These are phyloP conservation scores for Bruguiera hainesii DNA, from an alignment of 441 rosid genomes.

Conservation along the genomic window DNA sequence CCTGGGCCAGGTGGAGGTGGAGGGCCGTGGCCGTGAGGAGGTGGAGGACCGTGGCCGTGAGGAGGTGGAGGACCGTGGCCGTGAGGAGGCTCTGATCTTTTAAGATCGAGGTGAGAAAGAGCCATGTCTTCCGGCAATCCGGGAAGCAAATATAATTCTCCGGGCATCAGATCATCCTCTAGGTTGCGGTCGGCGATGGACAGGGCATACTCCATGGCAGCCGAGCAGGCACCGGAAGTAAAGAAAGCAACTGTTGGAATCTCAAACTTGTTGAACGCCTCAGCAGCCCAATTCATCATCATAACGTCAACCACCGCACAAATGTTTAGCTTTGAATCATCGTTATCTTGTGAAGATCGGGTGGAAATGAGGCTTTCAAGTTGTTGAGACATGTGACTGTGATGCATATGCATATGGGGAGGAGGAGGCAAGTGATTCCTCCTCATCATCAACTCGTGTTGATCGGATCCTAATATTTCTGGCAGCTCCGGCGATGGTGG, in stretches of 20 bases:
- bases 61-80: slow-evolving; percentile 4
- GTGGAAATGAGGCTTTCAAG: slow-evolving; percentile 26
- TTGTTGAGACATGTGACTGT: slow-evolving; percentile 15
- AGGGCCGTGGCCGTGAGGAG: slow-evolving; percentile 17
- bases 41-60: not conserved
- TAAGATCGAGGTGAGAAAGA: slow-evolving; percentile 33
- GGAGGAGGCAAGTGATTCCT: slow-evolving; percentile 11
- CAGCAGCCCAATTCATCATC: slow-evolving; percentile 43
- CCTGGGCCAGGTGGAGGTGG: slow-evolving; percentile 13
- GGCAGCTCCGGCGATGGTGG: not conserved
- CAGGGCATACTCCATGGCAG: slow-evolving; percentile 45
- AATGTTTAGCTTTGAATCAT: slow-evolving; percentile 16
- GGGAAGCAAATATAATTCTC: slow-evolving; percentile 34
- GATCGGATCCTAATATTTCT: no score
- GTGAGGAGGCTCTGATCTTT: slow-evolving; percentile 6
- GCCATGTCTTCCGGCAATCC: slow-evolving; percentile 49
- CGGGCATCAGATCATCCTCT: slow-evolving; percentile 26
- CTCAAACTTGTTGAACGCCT: slow-evolving; percentile 24
- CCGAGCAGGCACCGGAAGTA: slow-evolving; percentile 53
- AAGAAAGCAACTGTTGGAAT: slow-evolving; percentile 42
- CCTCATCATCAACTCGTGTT: no score
- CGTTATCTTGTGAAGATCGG: not conserved
- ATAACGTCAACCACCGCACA: slow-evolving; percentile 48
- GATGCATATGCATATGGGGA: slow-evolving; percentile 14
- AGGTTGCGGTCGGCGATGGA: slow-evolving; percentile 29